Evolutionary conservation across 2,329 filamentous ascomycete genomes (phyloP).

Genomic region (Leptosphaerulina australis): DNA sequence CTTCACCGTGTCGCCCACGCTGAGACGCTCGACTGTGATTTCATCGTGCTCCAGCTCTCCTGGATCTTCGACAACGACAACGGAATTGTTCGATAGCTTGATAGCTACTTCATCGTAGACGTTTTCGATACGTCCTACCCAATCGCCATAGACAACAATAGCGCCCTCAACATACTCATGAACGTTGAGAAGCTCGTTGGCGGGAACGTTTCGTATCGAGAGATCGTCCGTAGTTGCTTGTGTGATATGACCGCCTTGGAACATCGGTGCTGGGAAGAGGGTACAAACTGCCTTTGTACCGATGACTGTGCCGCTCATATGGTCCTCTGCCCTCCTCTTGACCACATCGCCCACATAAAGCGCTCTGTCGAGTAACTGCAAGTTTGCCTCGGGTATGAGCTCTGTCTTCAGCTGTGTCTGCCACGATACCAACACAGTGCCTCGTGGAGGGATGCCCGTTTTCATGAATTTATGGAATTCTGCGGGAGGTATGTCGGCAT

Average conservation of each 20-base stretch:
- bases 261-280: slow-evolving; percentile 46
- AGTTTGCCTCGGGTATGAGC: slow-evolving; percentile 50
- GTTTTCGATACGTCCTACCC: slow-evolving; percentile 61
- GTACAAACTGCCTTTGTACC: slow-evolving; percentile 55
- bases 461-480: slow-evolving; percentile 50
- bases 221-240: slow-evolving; percentile 37
- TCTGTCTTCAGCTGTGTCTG: slow-evolving; percentile 50
- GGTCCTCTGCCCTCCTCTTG: slow-evolving; percentile 55
- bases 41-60: slow-evolving; percentile 49
- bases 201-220: slow-evolving; percentile 51
- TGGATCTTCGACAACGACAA: slow-evolving; percentile 59
- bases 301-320: slow-evolving; percentile 62
- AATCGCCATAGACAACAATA: slow-evolving; percentile 60
- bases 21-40: slow-evolving; percentile 45
- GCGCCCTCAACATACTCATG: slow-evolving; percentile 58
- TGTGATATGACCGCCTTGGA: slow-evolving; percentile 33
- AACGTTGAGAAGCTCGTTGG: slow-evolving; percentile 54
- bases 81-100: slow-evolving; percentile 58
- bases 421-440: slow-evolving; percentile 59
- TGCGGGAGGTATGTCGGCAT: slow-evolving; percentile 36
- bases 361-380: slow-evolving; percentile 60
- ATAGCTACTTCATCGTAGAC: slow-evolving; percentile 58
- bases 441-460: slow-evolving; percentile 57
- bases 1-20: slow-evolving; percentile 57
- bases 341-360: slow-evolving; percentile 63